phyloP scores from a whole-genome alignment of 2,329 filamentous ascomycete species.

The Phyllosticta citribraziliensis region DNA sequence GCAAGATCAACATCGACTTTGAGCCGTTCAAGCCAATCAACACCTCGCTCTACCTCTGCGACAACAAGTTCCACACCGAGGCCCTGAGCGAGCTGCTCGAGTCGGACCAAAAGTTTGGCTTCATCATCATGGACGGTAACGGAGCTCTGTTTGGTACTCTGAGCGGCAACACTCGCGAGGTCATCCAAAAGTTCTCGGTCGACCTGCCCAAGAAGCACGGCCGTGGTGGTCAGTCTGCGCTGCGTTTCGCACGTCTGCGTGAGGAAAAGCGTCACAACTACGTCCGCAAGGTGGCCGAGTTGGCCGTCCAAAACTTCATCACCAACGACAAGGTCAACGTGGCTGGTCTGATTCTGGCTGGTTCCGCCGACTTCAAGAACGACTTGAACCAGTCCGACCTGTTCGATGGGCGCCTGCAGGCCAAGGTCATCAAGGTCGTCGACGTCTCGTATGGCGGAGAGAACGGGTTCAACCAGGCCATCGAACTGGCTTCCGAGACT shows the following conservation, averaged over 20 bases:
- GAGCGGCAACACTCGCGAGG: slow-evolving; percentile 92
- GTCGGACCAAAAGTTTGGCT: slow-evolving; percentile 98
- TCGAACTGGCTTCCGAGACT: slow-evolving; percentile 89
- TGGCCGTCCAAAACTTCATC: slow-evolving; percentile 98
- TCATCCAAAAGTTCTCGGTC: slow-evolving; percentile 96
- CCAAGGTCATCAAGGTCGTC: slow-evolving; percentile 98
- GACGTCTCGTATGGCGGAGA: slow-evolving; percentile 98
- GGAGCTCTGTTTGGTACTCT: slow-evolving; percentile 94
- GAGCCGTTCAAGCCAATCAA: slow-evolving; percentile 99
- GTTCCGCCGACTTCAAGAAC: slow-evolving; percentile 99
- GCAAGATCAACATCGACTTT: slow-evolving; percentile 99
- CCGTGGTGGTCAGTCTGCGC: slow-evolving; percentile 97
- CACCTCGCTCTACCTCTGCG: slow-evolving; percentile 96
- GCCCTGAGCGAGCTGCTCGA: slow-evolving; percentile 93
- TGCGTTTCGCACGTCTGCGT: slow-evolving; percentile 98
- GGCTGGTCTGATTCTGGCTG: slow-evolving; percentile 85
- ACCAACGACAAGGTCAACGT: slow-evolving; percentile 98
- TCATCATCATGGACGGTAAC: slow-evolving; percentile 99
- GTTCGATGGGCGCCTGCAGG: slow-evolving; percentile 83
- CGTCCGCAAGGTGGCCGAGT: slow-evolving; percentile 93
- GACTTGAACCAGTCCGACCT: slow-evolving; percentile 95
- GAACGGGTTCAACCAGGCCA: slow-evolving; percentile 99
- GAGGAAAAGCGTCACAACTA: slow-evolving; percentile 99
- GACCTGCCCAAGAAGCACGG: slow-evolving; percentile 99
- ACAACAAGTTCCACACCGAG: slow-evolving; percentile 99